A percentile compares a stretch with the other conserved stretches of the same genome.
phyloP scores from a whole-genome alignment of 495 filamentous ascomycete genomes.

The Mytilinidion resinicola region DNA sequence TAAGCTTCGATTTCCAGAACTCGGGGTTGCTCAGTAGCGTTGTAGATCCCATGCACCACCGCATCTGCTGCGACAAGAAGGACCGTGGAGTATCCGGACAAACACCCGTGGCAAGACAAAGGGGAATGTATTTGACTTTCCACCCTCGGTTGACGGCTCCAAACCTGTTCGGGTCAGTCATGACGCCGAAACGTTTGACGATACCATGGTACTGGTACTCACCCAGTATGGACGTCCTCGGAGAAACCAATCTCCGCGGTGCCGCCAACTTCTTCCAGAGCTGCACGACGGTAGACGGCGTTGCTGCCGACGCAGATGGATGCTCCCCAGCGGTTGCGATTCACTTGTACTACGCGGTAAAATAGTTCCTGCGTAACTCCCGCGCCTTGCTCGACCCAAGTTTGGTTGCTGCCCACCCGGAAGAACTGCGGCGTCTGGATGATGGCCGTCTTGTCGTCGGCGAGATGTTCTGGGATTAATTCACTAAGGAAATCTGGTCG shows the following conservation, averaged over 20 bases:
- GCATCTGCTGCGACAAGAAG: constrained; percentile 31
- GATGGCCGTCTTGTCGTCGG: constrained; percentile 26
- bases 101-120: constrained; percentile 29
- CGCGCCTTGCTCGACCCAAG: constrained; percentile 32
- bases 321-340: constrained; percentile 30
- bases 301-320: constrained; percentile 31
- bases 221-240: constrained; percentile 32
- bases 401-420: constrained; percentile 22
- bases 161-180: not conserved
- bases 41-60: constrained; percentile 30
- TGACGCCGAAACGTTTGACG: not conserved
- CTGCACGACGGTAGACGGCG: constrained; percentile 29
- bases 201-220: not conserved
- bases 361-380: constrained; percentile 25
- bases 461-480: constrained; percentile 23
- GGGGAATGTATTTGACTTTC: constrained; percentile 30
- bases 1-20: constrained; percentile 28
- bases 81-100: constrained; percentile 31
- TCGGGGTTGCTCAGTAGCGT: constrained; percentile 22
- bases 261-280: constrained; percentile 27
- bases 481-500: constrained; percentile 30
- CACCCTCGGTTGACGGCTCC: constrained; percentile 29
- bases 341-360: constrained; percentile 29
- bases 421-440: constrained; percentile 33
- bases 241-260: constrained; percentile 26